Conservation (phyloP, 2,329 filamentous ascomycete species). For the Lizonia empirigonia region DNA sequence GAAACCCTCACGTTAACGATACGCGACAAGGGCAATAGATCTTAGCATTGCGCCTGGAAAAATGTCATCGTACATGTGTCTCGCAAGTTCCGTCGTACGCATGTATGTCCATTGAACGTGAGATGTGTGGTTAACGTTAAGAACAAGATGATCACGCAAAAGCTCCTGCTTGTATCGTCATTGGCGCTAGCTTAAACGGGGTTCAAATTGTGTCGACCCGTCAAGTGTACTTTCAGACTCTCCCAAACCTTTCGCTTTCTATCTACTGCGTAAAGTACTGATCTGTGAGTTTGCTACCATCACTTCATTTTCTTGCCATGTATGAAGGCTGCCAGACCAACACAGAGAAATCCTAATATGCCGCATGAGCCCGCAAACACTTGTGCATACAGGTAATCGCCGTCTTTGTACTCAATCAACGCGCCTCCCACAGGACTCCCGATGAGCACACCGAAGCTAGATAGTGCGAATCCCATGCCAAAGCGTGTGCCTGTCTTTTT, state of each 20-base stretch:
- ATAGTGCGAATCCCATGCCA: slow-evolving; percentile 49
- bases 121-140: no score
- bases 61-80: no score
- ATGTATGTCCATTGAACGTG: no score
- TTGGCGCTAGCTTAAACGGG: not conserved
- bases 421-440: slow-evolving; percentile 39
- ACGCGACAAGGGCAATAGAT: slow-evolving; percentile 36
- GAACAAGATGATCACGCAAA: slow-evolving; percentile 5
- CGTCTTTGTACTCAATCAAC: slow-evolving; percentile 45
- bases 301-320: slow-evolving; percentile 13
- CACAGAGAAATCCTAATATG: slow-evolving; percentile 20
- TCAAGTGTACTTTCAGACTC: no score
- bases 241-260: no score
- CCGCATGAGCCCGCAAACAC: slow-evolving; percentile 46
- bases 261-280: no score
- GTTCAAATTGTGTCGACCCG: no score
- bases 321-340: slow-evolving; percentile 16
- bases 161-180: not conserved
- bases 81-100: no score
- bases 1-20: slow-evolving; percentile 50
- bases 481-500: slow-evolving; percentile 52
- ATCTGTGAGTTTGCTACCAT: no score
- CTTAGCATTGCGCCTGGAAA: no score
- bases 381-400: slow-evolving; percentile 51
- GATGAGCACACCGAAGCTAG: slow-evolving; percentile 34